Percentiles rank a stretch among this genome's conserved stretches.
These are phyloP conservation scores for Trichoderma arundinaceum DNA, from an alignment of 2,329 filamentous ascomycete species.

Conservation along the genomic window DNA sequence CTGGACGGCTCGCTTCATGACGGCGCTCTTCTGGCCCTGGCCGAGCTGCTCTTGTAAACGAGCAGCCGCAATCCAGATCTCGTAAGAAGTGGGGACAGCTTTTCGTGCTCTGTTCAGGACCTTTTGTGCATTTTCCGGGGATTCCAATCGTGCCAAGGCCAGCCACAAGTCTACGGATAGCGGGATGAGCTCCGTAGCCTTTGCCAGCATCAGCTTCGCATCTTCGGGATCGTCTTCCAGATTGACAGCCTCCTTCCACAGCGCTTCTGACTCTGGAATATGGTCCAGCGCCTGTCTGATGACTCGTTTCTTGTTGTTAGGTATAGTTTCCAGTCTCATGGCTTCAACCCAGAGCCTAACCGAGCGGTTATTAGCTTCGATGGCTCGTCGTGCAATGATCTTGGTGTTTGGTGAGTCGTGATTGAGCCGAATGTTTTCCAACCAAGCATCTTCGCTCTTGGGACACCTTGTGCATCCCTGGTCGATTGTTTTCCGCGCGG, in stretches of 20 bases:
- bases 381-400: constrained; percentile 90
- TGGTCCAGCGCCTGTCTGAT: constrained; percentile 89
- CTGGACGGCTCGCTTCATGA: constrained; percentile 94
- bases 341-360: constrained; percentile 94
- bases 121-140: constrained; percentile 88
- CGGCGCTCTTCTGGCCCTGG: constrained; percentile 77
- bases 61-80: constrained; percentile 96
- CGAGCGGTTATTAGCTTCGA: constrained; percentile 87
- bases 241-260: constrained; percentile 99
- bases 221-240: constrained; percentile 89
- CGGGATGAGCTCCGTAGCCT: constrained; percentile 94
- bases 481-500: constrained; percentile 85
- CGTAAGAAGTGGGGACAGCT: constrained; percentile 88
- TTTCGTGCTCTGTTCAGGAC: constrained; percentile 95
- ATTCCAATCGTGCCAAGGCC: constrained; percentile 86
- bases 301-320: constrained; percentile 87
- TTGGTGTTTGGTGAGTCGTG: constrained; percentile 87
- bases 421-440: constrained; percentile 93
- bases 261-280: constrained; percentile 88
- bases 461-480: constrained; percentile 90
- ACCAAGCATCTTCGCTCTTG: constrained; percentile 92
- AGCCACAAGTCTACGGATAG: constrained; percentile 95
- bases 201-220: constrained; percentile 85
- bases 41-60: constrained; percentile 88
- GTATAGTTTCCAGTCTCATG: constrained; percentile 86